Percentiles rank a stretch among this genome's conserved stretches.
Evolutionary conservation across 495 filamentous ascomycete species (phyloP).

Genomic region (Xylaria scruposa): DNA sequence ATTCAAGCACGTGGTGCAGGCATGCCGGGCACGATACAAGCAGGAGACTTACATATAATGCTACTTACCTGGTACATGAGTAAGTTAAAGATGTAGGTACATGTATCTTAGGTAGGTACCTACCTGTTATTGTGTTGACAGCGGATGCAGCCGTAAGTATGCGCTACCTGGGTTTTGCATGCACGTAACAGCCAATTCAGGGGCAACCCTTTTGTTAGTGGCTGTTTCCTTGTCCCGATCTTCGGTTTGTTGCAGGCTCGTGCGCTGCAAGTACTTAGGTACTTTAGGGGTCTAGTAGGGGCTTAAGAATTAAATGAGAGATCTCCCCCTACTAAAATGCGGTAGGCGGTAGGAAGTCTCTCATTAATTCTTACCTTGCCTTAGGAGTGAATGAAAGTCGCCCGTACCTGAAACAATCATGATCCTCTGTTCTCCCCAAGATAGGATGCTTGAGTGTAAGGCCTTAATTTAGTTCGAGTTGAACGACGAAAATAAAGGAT

Average conservation of each 20-base stretch:
- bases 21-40: not conserved
- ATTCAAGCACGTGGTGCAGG: not conserved
- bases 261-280: not conserved
- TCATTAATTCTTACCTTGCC: not conserved
- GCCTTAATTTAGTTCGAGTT: constrained; percentile 29
- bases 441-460: constrained; percentile 9
- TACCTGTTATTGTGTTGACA: not conserved
- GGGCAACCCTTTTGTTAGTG: constrained; percentile 22
- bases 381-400: not conserved
- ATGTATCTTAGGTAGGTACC: too few species aligned
- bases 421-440: not conserved
- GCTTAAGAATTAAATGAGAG: too few species aligned
- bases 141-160: constrained; percentile 23
- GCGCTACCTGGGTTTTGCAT: not conserved
- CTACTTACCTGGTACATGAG: not conserved
- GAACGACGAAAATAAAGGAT: constrained; percentile 11
- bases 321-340: too few species aligned
- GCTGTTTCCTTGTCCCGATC: constrained; percentile 8
- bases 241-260: not conserved
- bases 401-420: constrained; percentile 29
- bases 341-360: too few species aligned
- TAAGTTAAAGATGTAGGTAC: too few species aligned
- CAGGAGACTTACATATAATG: too few species aligned
- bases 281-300: too few species aligned
- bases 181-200: constrained; percentile 11